Percentiles rank a stretch among this genome's conserved stretches.
These are phyloP conservation scores for Metschnikowia drakensbergensis DNA, from an alignment of 805 yeast genomes.

Conservation along the genomic window DNA sequence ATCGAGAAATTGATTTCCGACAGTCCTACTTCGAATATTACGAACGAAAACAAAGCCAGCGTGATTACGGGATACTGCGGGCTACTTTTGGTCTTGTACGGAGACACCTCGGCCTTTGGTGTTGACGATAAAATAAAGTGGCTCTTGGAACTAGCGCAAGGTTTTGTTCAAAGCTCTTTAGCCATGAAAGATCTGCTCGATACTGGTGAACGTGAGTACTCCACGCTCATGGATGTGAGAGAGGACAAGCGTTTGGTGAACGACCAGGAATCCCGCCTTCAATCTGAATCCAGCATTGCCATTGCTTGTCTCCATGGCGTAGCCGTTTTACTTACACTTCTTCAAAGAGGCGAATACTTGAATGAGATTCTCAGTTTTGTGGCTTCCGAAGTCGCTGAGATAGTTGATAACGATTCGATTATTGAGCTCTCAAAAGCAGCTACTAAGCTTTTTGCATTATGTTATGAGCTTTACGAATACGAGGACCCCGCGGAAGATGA, in stretches of 20 bases:
- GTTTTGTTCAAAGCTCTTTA: constrained; percentile 28
- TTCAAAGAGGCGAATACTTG: constrained; percentile 41
- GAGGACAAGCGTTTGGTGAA: constrained; percentile 33
- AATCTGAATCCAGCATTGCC: constrained; percentile 35
- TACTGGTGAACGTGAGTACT: constrained; percentile 42
- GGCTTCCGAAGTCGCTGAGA: constrained; percentile 33
- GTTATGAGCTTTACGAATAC: constrained; percentile 51
- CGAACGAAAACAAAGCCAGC: constrained; percentile 37
- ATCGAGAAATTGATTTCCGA: constrained; percentile 31
- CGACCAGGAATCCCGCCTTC: constrained; percentile 30
- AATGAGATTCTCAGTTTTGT: constrained; percentile 36
- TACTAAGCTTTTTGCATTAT: constrained; percentile 52
- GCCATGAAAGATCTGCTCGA: constrained; percentile 30
- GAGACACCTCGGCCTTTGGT: constrained; percentile 49
- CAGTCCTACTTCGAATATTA: constrained; percentile 31
- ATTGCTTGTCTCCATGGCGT: constrained; percentile 46
- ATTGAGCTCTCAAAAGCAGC: constrained; percentile 52
- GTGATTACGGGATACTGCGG: constrained; percentile 37
- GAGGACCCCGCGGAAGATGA: constrained; percentile 35
- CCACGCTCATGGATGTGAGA: constrained; percentile 36
- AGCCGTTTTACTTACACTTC: constrained; percentile 42
- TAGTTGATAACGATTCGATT: constrained; percentile 39
- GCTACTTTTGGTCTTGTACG: constrained; percentile 41
- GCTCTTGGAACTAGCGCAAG: constrained; percentile 44
- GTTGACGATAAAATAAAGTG: constrained; percentile 43